Percentiles rank a stretch among this genome's conserved stretches.
These are phyloP conservation scores for Nicotiana undulata DNA, from an alignment of 257 asterid genomes.

Conservation along the genomic window DNA sequence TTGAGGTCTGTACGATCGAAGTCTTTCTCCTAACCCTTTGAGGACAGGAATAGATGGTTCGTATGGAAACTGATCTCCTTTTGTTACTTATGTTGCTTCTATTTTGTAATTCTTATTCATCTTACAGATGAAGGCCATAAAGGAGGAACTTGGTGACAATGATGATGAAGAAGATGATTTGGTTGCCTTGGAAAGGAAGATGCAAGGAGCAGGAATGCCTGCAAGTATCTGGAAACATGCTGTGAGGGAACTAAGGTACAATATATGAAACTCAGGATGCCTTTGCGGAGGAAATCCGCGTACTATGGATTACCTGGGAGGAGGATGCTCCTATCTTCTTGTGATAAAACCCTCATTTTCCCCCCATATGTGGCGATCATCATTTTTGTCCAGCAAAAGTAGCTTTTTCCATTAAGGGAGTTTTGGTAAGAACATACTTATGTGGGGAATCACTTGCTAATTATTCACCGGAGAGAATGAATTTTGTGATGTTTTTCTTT, in stretches of 20 bases:
- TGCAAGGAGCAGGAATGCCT: slow-evolving; percentile 97
- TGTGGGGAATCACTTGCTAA: background rate
- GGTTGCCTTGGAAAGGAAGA: slow-evolving; percentile 90
- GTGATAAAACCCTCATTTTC: background rate
- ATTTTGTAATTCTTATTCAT: slow-evolving; percentile 16
- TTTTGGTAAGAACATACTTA: background rate
- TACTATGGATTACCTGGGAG: background rate
- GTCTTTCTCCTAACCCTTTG: background rate
- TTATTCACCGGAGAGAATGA: background rate
- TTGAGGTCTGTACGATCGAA: background rate
- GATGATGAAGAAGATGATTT: slow-evolving; percentile 96
- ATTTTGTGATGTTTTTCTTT: background rate
- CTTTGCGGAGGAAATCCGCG: background rate
- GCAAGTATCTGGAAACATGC: slow-evolving; percentile 94
- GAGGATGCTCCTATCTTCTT: background rate
- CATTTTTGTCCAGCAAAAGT: background rate
- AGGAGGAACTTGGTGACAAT: slow-evolving; percentile 97
- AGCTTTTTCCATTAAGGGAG: background rate
- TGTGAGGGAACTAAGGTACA: slow-evolving; percentile 82
- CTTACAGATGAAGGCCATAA: slow-evolving; percentile 92
- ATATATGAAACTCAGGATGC: background rate
- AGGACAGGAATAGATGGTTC: background rate
- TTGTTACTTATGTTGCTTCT: background rate
- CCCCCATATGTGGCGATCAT: background rate
- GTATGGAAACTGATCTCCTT: background rate